Evolutionary conservation across 352 stramenopile species (phyloP).

Genomic region (Phytophthora pini): DNA sequence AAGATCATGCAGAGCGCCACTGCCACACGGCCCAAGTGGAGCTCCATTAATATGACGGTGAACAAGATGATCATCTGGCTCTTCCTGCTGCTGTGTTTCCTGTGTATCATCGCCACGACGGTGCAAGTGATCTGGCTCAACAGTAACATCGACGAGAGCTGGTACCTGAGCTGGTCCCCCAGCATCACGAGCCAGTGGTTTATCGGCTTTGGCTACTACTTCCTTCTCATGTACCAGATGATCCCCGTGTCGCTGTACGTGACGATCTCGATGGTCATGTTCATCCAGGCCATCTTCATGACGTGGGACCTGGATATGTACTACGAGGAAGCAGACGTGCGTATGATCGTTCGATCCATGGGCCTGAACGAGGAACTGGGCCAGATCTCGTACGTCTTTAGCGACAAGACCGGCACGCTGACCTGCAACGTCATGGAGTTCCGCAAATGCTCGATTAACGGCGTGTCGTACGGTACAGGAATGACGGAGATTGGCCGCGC

Average conservation of each 20-base stretch:
- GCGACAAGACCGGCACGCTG: constrained; percentile 94
- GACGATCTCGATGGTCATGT: constrained; percentile 96
- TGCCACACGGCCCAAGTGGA: constrained; percentile 74
- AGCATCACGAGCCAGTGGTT: constrained; percentile 70
- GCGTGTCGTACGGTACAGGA: constrained; percentile 91
- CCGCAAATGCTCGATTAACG: constrained; percentile 94
- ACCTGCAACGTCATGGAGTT: constrained; percentile 97
- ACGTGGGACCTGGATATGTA: constrained; percentile 93
- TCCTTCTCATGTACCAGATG: constrained; percentile 97
- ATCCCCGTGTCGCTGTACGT: constrained; percentile 98
- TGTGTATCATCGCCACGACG: constrained; percentile 65
- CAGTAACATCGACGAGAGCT: constrained; percentile 51
- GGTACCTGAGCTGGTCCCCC: constrained; percentile 62
- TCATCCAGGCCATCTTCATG: constrained; percentile 95
- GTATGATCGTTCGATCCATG: constrained; percentile 84
- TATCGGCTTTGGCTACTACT: constrained; percentile 90
- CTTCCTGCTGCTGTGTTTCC: constrained; percentile 65
- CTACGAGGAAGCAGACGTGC: constrained; percentile 91
- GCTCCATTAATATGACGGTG: constrained; percentile 81
- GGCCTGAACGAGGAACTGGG: constrained; percentile 92
- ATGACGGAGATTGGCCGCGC: constrained; percentile 83
- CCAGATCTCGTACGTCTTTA: constrained; percentile 94
- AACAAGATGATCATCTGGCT: constrained; percentile 86
- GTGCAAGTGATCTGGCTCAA: constrained; percentile 71
- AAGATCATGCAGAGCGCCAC: constrained; percentile 87